Conservation (phyloP, 2,329 filamentous ascomycete genomes). For the Talaromyces sp. region DNA sequence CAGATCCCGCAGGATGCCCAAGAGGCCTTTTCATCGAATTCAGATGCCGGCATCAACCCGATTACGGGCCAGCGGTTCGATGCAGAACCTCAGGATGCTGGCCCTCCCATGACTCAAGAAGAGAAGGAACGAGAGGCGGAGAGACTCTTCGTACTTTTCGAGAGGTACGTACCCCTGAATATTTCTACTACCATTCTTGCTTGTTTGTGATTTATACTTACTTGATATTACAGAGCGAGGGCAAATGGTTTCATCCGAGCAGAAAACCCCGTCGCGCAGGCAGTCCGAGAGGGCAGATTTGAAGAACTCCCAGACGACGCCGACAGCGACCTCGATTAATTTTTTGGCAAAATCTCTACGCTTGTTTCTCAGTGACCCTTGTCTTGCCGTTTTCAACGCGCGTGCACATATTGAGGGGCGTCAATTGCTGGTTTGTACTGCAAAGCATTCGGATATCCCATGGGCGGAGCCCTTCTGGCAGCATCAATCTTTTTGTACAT, state of each 20-base stretch:
- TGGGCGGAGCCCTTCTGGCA: background rate
- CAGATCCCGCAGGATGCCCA: constrained; percentile 64
- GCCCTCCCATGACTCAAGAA: constrained; percentile 76
- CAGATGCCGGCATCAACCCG: constrained; percentile 59
- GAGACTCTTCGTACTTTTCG: constrained; percentile 82
- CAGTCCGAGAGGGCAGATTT: constrained; percentile 64
- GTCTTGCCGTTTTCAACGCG: background rate
- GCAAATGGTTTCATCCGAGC: constrained; percentile 67
- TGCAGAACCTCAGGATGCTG: constrained; percentile 54
- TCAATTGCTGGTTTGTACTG: background rate
- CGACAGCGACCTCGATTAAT: constrained; percentile 27
- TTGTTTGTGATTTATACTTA: constrained; percentile 13
- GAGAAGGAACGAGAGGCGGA: constrained; percentile 93
- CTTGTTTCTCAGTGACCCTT: background rate
- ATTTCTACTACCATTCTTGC: background rate
- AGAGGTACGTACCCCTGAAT: constrained; percentile 51
- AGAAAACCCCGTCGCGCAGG: constrained; percentile 71
- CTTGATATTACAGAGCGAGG: constrained; percentile 49
- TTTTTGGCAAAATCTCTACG: too few species aligned
- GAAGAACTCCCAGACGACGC: constrained; percentile 60
- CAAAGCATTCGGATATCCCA: background rate
- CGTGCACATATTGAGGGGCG: background rate
- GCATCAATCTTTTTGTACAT: background rate
- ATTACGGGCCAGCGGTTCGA: constrained; percentile 80
- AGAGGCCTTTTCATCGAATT: constrained; percentile 45